These are phyloP conservation scores for Colletotrichum theobromicola DNA, from an alignment of 2,329 filamentous ascomycete genomes.

Conservation along the genomic window DNA sequence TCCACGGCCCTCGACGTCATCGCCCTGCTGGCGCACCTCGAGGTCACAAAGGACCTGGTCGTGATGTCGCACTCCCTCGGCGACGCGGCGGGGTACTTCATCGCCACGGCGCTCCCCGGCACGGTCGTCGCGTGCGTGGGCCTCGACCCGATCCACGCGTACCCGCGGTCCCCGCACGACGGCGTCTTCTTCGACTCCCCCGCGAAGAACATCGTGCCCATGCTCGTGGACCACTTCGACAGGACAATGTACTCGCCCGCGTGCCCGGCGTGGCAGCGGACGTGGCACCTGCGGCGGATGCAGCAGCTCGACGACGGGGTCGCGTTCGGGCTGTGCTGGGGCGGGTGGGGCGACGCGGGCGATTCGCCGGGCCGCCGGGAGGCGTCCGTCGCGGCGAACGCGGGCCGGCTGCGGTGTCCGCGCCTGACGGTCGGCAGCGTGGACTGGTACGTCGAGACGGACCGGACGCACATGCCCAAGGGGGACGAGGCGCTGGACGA, in stretches of 20 bases:
- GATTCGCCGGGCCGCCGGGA: not conserved
- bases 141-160: constrained; percentile 1
- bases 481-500: not conserved
- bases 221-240: not conserved
- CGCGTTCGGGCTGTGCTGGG: not conserved
- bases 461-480: constrained; percentile 3
- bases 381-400: not conserved
- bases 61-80: constrained; percentile 5
- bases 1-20: constrained; percentile 5
- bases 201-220: not conserved
- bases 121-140: not conserved
- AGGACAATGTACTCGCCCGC: not conserved
- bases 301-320: constrained; percentile 3
- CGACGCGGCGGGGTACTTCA: not conserved
- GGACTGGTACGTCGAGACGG: constrained; percentile 3
- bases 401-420: not conserved
- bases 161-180: not conserved
- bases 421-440: not conserved
- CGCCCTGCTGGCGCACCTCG: not conserved
- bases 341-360: constrained; percentile 4
- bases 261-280: constrained; percentile 2
- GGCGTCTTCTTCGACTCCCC: not conserved
- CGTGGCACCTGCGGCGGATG: constrained; percentile 9
- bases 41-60: not conserved
- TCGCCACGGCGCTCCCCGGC: not conserved